phyloP scores from a whole-genome alignment of 768 basidiomycete genomes.

The Hirschioporus abietinus region DNA sequence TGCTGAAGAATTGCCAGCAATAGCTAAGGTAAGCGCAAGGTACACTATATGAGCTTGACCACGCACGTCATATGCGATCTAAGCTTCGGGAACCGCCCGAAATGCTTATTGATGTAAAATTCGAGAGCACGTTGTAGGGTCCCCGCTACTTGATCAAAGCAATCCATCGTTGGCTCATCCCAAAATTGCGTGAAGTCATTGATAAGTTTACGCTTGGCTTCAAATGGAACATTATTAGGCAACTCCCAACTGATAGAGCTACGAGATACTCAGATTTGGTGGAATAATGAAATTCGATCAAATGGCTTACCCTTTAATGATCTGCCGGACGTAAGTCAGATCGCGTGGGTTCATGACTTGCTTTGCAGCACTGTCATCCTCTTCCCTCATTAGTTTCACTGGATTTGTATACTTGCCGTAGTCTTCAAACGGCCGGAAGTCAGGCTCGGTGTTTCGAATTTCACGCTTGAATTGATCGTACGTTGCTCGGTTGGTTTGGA shows the following conservation, averaged over 20 bases:
- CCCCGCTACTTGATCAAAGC: slow-evolving; percentile 13
- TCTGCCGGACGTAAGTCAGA: slow-evolving; percentile 33
- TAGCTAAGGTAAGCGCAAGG: neutral
- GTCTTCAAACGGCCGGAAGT: slow-evolving; percentile 31
- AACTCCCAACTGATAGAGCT: slow-evolving; percentile 35
- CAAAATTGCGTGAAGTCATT: slow-evolving; percentile 27
- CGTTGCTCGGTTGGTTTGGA: slow-evolving; percentile 28
- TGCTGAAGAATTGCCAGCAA: slow-evolving; percentile 17
- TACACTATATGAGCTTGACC: neutral
- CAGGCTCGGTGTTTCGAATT: slow-evolving; percentile 35
- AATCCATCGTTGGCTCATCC: slow-evolving; percentile 18
- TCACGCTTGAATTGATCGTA: slow-evolving; percentile 30
- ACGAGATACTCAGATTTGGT: neutral
- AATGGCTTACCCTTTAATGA: slow-evolving; percentile 30
- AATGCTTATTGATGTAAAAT: slow-evolving; percentile 20
- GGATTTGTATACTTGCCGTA: neutral
- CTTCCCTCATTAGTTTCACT: neutral
- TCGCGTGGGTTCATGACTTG: slow-evolving; percentile 17
- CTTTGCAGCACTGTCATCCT: neutral
- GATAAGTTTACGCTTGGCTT: slow-evolving; percentile 31
- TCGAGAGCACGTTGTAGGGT: slow-evolving; percentile 7
- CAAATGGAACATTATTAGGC: slow-evolving; percentile 33
- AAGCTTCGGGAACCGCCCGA: slow-evolving; percentile 35
- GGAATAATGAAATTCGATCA: neutral
- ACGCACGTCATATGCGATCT: slow-evolving; percentile 31